Evolutionary conservation across 345 rosid species (phyloP), one percentile per base, ranked within the genome.

Genomic region (Populus nigra): DNA sequence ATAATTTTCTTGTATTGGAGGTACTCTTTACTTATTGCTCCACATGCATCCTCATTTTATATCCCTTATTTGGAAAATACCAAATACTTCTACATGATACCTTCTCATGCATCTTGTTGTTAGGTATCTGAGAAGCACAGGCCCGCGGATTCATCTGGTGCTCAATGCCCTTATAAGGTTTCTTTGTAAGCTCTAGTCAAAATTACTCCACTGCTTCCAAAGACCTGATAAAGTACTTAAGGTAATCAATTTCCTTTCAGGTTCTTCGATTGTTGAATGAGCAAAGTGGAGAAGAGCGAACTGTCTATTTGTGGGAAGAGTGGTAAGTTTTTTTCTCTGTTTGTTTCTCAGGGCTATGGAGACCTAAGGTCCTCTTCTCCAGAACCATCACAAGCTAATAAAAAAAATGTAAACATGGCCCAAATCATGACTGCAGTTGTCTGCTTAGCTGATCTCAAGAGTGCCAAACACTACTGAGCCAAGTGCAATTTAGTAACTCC

Each of bases 251-350:
- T 86, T 41, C 73, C 73, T 87, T 83, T 76, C 89, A 96, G 99
- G 98, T 88, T 83, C 94, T 96, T 87, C 95, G 96, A 77, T 76
- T 96, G 80, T 85, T 96, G 84, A 88, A 92, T 76, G 99, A 96
- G 88, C 87, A 81, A 84, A 89, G 87, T 81, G 99, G 96, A 84
- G 94, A 87, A 85, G 97, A 96, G 82, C 80, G 87, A 47, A 85
- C 91, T 65, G 91, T 96, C 74, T 88, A 77, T 80, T 87, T 96
- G 83, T 87, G 85, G 89, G 97, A 91, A 77, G 97, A 93, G 78
- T 96, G 99, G 99, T 96, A 82, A 43, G 81, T 71, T 61, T 57
- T 65, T 72, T 16, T 50, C 25, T 38, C 18, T 23, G 13, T 13
- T 20, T 63, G 16, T n/a, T 63, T 63, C 35, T 5, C 25, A 3